Conservation (phyloP, 2,329 filamentous ascomycete species). For the Fusarium drepaniforme region DNA sequence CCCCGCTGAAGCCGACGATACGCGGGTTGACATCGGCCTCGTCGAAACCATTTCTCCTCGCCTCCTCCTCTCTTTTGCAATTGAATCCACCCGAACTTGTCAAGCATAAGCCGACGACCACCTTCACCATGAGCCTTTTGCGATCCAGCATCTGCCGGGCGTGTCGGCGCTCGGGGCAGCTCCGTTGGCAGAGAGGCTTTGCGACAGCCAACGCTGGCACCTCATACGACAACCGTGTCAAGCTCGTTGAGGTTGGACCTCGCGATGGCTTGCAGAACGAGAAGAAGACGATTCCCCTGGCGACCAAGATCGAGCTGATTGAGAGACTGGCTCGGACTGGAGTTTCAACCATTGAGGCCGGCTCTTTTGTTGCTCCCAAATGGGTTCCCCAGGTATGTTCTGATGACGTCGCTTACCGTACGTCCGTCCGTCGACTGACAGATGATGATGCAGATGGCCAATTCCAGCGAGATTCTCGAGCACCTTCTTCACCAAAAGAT, state of each 20-base stretch:
- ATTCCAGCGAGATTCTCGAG: slow-evolving; percentile 79
- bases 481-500: slow-evolving; percentile 72
- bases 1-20: slow-evolving; percentile 47
- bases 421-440: slow-evolving; percentile 19
- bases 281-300: slow-evolving; percentile 75
- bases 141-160: slow-evolving; percentile 54
- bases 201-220: slow-evolving; percentile 54
- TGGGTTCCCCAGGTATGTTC: slow-evolving; percentile 80
- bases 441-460: slow-evolving; percentile 73
- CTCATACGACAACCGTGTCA: slow-evolving; percentile 60
- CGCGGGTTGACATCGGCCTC: slow-evolving; percentile 41
- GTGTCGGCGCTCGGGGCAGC: slow-evolving; percentile 51
- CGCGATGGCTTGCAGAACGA: slow-evolving; percentile 92
- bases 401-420: neutral
- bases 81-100: slow-evolving; percentile 7
- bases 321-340: slow-evolving; percentile 76
- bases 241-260: slow-evolving; percentile 86
- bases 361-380: slow-evolving; percentile 86
- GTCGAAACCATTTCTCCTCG: slow-evolving; percentile 20
- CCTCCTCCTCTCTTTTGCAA: slow-evolving; percentile 18
- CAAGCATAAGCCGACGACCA: neutral
- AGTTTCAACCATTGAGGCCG: slow-evolving; percentile 80
- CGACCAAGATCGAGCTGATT: slow-evolving; percentile 83
- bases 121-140: slow-evolving; percentile 49
- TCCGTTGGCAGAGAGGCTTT: slow-evolving; percentile 50